These are phyloP conservation scores for Verticillium tricorpus DNA, from an alignment of 2,329 filamentous ascomycete genomes.

Conservation along the genomic window DNA sequence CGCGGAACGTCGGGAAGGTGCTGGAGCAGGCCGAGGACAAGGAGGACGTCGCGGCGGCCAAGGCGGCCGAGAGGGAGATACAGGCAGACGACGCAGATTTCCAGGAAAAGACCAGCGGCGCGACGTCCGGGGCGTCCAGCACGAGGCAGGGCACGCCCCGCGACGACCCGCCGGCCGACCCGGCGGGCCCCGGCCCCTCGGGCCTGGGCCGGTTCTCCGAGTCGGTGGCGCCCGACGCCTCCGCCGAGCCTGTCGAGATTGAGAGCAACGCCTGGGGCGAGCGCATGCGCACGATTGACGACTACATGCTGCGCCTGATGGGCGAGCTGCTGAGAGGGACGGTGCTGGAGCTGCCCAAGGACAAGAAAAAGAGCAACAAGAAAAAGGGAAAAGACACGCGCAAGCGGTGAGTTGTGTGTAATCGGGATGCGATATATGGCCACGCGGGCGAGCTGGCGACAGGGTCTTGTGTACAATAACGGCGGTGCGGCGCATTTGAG, in stretches of 20 bases:
- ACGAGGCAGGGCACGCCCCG: constrained; percentile 47
- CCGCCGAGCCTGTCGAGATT: constrained; percentile 28
- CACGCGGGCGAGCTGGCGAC: too few species aligned
- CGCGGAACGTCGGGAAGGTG: constrained; percentile 61
- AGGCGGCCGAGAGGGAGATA: constrained; percentile 83
- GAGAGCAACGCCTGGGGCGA: constrained; percentile 58
- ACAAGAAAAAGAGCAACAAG: constrained; percentile 59
- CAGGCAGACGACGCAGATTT: constrained; percentile 84
- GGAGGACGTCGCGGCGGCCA: constrained; percentile 86
- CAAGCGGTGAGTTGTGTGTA: constrained; percentile 32
- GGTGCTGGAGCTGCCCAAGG: constrained; percentile 58
- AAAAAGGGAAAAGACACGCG: constrained; percentile 54
- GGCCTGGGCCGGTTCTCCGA: constrained; percentile 33
- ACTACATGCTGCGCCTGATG: constrained; percentile 71
- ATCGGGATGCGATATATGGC: not conserved
- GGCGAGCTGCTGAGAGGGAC: constrained; percentile 54
- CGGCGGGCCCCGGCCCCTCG: constrained; percentile 22
- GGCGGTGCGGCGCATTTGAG: not conserved
- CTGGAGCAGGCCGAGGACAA: constrained; percentile 88
- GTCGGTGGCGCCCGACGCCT: constrained; percentile 27
- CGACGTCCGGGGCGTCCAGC: constrained; percentile 43
- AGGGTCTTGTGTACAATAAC: not conserved
- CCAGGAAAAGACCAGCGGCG: constrained; percentile 49
- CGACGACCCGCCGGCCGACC: constrained; percentile 28
- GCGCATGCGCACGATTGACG: constrained; percentile 60